phyloP scores from a whole-genome alignment of 2,329 filamentous ascomycete species.

The Alternaria sp. region DNA sequence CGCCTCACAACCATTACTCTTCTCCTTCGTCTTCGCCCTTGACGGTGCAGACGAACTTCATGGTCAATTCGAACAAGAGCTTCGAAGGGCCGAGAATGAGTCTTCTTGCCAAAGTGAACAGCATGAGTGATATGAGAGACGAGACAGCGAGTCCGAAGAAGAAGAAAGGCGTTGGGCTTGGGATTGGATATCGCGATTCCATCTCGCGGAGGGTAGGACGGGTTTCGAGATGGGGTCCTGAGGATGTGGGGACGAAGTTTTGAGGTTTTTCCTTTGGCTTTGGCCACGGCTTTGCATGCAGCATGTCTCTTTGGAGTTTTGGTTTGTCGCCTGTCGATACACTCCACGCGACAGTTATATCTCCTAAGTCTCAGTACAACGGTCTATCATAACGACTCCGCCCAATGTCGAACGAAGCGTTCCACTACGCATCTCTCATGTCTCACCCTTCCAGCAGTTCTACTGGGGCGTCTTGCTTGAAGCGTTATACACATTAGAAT shows the following conservation, averaged over 20 bases:
- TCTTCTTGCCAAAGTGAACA: conserved; percentile 13
- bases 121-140: conserved; percentile 10
- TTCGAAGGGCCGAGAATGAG: conserved; percentile 28
- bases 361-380: neutral
- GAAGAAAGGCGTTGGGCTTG: neutral
- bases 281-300: neutral
- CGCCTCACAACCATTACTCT: conserved; percentile 19
- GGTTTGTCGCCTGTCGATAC: neutral
- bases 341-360: neutral
- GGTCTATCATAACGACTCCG: neutral
- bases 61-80: conserved; percentile 14
- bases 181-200: neutral
- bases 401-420: neutral
- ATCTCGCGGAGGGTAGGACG: neutral
- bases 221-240: neutral
- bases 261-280: neutral
- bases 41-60: conserved; percentile 27
- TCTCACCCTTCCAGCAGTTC: neutral
- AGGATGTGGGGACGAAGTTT: neutral
- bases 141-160: conserved; percentile 1
- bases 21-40: conserved; percentile 13
- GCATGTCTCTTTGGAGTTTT: neutral
- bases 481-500: neutral
- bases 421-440: neutral
- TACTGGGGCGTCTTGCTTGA: neutral